Evolutionary conservation across 495 filamentous ascomycete genomes (phyloP).

Genomic region (Lasiosphaeria hispida): DNA sequence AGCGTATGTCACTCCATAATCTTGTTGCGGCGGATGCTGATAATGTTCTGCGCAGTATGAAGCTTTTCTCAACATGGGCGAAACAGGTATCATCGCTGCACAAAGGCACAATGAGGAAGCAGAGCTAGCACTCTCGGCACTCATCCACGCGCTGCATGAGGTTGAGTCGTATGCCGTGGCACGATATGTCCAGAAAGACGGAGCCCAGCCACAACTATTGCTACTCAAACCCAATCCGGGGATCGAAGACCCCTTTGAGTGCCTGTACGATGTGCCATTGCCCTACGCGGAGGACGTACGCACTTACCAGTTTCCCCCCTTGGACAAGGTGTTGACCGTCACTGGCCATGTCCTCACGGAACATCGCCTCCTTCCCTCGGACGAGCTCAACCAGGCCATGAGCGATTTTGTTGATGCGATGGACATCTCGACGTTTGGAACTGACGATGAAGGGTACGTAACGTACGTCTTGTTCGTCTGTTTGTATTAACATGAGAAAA

Average conservation of each 20-base stretch:
- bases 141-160: conserved; percentile 86
- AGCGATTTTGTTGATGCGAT: conserved; percentile 88
- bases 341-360: conserved; percentile 81
- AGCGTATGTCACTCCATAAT: conserved; percentile 50
- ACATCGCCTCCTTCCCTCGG: conserved; percentile 83
- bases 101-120: conserved; percentile 72
- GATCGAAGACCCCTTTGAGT: conserved; percentile 81
- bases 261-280: conserved; percentile 86
- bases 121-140: conserved; percentile 77
- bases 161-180: conserved; percentile 84
- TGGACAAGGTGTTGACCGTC: conserved; percentile 83
- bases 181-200: conserved; percentile 78
- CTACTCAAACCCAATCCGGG: conserved; percentile 76
- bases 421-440: conserved; percentile 67
- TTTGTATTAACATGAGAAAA: conserved; percentile 39
- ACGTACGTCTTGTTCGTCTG: not conserved
- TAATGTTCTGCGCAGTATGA: conserved; percentile 60
- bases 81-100: conserved; percentile 68
- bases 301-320: conserved; percentile 82
- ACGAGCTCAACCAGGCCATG: conserved; percentile 74
- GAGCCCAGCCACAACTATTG: conserved; percentile 71
- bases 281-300: conserved; percentile 92
- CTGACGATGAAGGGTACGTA: conserved; percentile 67
- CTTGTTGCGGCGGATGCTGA: not conserved
- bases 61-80: conserved; percentile 80